phyloP scores from a whole-genome alignment of 495 filamentous ascomycete genomes.

The Talaromyces liani region DNA sequence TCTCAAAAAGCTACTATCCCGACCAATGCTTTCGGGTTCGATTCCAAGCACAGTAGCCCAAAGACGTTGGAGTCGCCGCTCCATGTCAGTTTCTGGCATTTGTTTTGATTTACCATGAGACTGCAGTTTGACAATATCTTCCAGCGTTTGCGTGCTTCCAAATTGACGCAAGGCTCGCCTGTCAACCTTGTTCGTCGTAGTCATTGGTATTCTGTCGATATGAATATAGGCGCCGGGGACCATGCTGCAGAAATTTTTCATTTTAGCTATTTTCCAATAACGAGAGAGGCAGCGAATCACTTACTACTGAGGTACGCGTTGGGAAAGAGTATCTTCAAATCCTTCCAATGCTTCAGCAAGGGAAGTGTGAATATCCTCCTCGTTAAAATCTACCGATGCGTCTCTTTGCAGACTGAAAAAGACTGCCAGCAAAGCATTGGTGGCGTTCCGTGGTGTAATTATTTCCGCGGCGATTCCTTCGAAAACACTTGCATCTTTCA shows the following conservation, averaged over 20 bases:
- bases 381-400: constrained; percentile 3
- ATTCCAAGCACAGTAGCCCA: background rate
- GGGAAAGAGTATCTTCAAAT: background rate
- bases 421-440: constrained; percentile 1
- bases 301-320: background rate
- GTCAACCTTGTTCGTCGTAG: constrained; percentile 28
- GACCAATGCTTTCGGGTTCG: background rate
- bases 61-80: background rate
- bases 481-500: constrained; percentile 43
- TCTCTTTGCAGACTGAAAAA: background rate
- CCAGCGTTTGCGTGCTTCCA: background rate
- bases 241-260: constrained; percentile 18
- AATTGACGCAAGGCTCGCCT: constrained; percentile 13
- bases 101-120: background rate
- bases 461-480: constrained; percentile 12
- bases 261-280: background rate
- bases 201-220: constrained; percentile 26
- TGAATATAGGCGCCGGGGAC: constrained; percentile 28
- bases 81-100: background rate
- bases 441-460: background rate
- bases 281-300: background rate
- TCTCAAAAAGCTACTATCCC: background rate
- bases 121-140: background rate
- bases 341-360: background rate
- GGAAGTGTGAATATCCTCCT: background rate